These are phyloP conservation scores for Geotrichum aggregatum DNA, from an alignment of 1,139 yeast genomes.

Conservation along the genomic window DNA sequence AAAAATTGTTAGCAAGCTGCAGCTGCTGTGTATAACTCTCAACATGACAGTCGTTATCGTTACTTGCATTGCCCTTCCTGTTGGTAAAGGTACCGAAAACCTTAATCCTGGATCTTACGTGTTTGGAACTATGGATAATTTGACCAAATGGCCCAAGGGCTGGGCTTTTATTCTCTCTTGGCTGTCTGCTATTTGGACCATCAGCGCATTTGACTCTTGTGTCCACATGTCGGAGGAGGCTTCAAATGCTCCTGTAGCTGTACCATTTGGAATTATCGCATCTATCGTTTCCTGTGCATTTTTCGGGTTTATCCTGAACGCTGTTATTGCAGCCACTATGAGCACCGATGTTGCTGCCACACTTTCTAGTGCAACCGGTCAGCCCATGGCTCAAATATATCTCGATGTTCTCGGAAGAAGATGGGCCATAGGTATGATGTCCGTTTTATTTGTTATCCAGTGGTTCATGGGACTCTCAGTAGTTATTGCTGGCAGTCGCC, in stretches of 20 bases:
- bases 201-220: conserved; percentile 60
- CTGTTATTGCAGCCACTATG: conserved; percentile 55
- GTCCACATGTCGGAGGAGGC: conserved; percentile 72
- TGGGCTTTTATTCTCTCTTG: conserved; percentile 60
- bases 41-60: conserved; percentile 54
- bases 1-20: conserved; percentile 52
- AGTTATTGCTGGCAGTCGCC: conserved; percentile 79
- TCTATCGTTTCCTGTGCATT: conserved; percentile 57
- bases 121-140: conserved; percentile 54
- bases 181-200: conserved; percentile 53
- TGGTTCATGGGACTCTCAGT: conserved; percentile 63
- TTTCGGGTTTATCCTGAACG: conserved; percentile 56
- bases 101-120: conserved; percentile 42
- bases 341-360: conserved; percentile 48
- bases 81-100: conserved; percentile 30
- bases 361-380: conserved; percentile 31
- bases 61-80: conserved; percentile 62
- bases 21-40: conserved; percentile 54
- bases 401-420: conserved; percentile 61
- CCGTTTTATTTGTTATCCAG: conserved; percentile 33
- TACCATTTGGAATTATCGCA: conserved; percentile 59
- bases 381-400: conserved; percentile 56
- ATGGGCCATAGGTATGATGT: conserved; percentile 50
- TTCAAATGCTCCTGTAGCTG: conserved; percentile 57
- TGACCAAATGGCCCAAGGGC: conserved; percentile 59